Evolutionary conservation across 495 filamentous ascomycete genomes (phyloP), one percentile per base, ranked within the genome.

Genomic region (Penicillium alfredii): DNA sequence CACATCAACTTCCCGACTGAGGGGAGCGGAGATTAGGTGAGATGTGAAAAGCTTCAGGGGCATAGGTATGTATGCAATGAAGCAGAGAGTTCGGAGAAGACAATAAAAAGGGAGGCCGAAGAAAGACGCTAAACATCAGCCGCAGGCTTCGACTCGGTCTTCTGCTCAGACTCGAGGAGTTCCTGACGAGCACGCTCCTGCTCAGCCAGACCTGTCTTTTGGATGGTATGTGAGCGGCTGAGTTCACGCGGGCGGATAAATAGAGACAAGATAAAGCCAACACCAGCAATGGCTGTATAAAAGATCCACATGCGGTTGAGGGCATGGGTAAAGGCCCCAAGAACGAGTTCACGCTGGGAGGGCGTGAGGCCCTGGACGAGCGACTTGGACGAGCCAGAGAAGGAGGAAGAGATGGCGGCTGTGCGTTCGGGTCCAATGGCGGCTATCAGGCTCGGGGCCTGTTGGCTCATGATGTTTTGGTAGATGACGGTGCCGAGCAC

Each of bases 271-370:
- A 78, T 14, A 11, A 85, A 52, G 0, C 75, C 81, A 0, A 77
- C 22, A 1, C 50, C 76, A 4, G 72, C 61, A 8, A 82, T 60
- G 3, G 56, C 69, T 0, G 73, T 69, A 32, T 80, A 86, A 45
- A 65, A 66, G 39, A 85, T 83, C 71, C 77, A 88, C 76, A 86
- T 83, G 22, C 70, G 75, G 31, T 60, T 68, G 37, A 87, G 46
- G 16, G 71, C 66, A 23, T 72, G 65, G 28, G 67, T 75, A 36
- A 77, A 84, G 0, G 76, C 76, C 0, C 44, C 41, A 4, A 72
- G 61, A 0, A 78, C 76, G 16, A 77, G 61, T 0, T 44, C 40
- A 20, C 68, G 63, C 31, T 77, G 63, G 4, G 51, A 51, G 0
- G 68, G 52, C 0, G 68, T 68, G 0, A 86, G 64, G 0, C 56